phyloP scores from a whole-genome alignment of 306 rosid genomes.

The Arachis stenosperma region DNA sequence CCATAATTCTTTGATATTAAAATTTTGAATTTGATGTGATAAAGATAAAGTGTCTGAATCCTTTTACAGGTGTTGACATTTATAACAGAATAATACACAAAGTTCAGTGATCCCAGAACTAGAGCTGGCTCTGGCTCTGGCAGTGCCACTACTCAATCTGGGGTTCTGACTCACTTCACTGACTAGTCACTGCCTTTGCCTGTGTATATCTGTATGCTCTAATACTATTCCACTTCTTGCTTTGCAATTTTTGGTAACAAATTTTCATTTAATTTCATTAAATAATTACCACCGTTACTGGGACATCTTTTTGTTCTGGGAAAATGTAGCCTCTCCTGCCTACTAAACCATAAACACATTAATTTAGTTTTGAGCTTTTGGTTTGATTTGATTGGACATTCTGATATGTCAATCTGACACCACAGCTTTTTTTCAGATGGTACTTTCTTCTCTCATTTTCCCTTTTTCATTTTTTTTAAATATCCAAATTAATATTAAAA shows the following conservation, averaged over 20 bases:
- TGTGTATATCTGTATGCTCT: background rate
- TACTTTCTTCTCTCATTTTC: background rate
- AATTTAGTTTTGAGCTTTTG: background rate
- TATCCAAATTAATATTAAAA: background rate
- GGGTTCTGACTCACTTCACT: background rate
- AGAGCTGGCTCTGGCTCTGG: background rate
- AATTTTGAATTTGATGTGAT: no score
- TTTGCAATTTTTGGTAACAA: background rate
- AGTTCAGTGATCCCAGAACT: background rate
- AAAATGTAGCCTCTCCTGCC: background rate
- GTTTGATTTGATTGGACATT: slow-evolving; percentile 51
- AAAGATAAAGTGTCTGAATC: no score
- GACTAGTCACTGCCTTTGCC: slow-evolving; percentile 18
- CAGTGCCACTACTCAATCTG: slow-evolving; percentile 31
- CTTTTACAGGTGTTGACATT: background rate
- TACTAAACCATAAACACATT: background rate
- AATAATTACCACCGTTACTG: no score
- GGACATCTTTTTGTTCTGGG: background rate
- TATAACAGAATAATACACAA: background rate
- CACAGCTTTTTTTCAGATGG: background rate
- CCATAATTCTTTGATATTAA: no score
- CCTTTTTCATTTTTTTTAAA: background rate
- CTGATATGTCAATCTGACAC: slow-evolving; percentile 50
- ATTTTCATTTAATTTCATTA: background rate
- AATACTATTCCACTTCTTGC: background rate